A percentile compares a stretch with the other conserved stretches of the same genome.
These are phyloP conservation scores for Triadica sebifera DNA, from an alignment of 345 rosid genomes.

Conservation along the genomic window DNA sequence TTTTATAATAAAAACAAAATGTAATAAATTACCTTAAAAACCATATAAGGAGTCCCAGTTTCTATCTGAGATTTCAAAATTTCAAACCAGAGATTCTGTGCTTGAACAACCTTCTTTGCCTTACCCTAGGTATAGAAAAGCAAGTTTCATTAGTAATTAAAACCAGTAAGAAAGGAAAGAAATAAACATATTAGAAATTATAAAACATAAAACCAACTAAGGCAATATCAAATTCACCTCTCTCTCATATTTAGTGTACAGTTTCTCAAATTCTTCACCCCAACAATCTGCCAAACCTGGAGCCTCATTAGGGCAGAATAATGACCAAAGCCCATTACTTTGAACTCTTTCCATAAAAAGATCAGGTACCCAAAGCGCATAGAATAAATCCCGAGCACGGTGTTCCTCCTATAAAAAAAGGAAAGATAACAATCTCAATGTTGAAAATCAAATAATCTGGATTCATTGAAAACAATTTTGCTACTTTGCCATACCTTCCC, in stretches of 20 bases:
- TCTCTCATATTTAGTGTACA: slow-evolving; percentile 62
- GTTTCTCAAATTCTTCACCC: slow-evolving; percentile 72
- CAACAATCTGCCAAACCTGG: slow-evolving; percentile 86
- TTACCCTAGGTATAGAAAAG: slow-evolving; percentile 52
- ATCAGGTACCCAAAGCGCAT: slow-evolving; percentile 89
- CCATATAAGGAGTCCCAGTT: slow-evolving; percentile 98
- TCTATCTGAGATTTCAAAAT: slow-evolving; percentile 88
- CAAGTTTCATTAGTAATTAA: neutral
- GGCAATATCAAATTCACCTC: slow-evolving; percentile 35
- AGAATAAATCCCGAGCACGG: slow-evolving; percentile 82
- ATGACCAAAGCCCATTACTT: slow-evolving; percentile 68
- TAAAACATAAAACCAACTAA: neutral
- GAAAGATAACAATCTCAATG: neutral
- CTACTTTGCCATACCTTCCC: slow-evolving; percentile 52
- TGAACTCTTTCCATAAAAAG: slow-evolving; percentile 90
- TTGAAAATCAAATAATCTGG: neutral
- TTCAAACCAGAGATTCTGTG: slow-evolving; percentile 85
- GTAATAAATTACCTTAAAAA: slow-evolving; percentile 63
- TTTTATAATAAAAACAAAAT: neutral
- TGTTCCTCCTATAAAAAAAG: slow-evolving; percentile 65
- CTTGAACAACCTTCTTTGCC: slow-evolving; percentile 84
- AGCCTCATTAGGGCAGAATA: slow-evolving; percentile 86
- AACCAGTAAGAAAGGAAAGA: neutral
- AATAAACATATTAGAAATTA: neutral
- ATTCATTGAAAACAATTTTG: neutral